Evolutionary conservation across 371 early-diverging fungal species (phyloP), one percentile per base, ranked within the genome.

Genomic region (Saksenaea vasiformis): DNA sequence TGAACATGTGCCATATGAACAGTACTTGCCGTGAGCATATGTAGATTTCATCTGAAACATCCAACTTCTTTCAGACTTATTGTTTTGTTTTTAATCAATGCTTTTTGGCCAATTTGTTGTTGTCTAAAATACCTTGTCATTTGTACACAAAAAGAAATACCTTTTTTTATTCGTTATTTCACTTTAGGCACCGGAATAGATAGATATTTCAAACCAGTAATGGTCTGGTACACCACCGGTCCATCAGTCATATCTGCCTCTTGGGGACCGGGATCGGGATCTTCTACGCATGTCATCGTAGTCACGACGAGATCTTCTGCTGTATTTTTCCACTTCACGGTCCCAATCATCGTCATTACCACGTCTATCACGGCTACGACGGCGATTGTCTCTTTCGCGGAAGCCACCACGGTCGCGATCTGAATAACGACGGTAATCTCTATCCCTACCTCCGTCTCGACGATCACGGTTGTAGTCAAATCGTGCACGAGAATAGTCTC

Each of bases 401-500:
- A 76, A 68, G 43, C 78, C 79, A 22, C 51, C 51, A 56, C 79
- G 75, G 36, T 78, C 76, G n/a, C 76, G 76, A 63, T 78, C 78
- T 71, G 76, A 70, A 74, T 76, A 76, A 60, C 84, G 81, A 65
- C 77, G 76, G 72, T 78, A 69, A 69, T 83, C 79, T 73, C 79
- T 79, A 41, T 84, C 80, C 72, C 80, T 79, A 77, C 79, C 76
- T 77, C 71, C 77, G 70, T 79, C 79, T 59, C 80, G 79, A 61
- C 82, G 80, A 54, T 81, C 78, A 56, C 76, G 74, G 69, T 22
- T 47, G 51, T 73, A 73, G 64, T 84, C 79, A 71, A 72, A 79
- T 35, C 84, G 73, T 67, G 78, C 69, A 56, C 80, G 80, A 56
- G 81, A 72, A 60, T 76, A 74, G 53, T 75, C 67, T 57, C 69